phyloP scores from a whole-genome alignment of 2,329 filamentous ascomycete genomes.

The Cladorrhinum sp. region DNA sequence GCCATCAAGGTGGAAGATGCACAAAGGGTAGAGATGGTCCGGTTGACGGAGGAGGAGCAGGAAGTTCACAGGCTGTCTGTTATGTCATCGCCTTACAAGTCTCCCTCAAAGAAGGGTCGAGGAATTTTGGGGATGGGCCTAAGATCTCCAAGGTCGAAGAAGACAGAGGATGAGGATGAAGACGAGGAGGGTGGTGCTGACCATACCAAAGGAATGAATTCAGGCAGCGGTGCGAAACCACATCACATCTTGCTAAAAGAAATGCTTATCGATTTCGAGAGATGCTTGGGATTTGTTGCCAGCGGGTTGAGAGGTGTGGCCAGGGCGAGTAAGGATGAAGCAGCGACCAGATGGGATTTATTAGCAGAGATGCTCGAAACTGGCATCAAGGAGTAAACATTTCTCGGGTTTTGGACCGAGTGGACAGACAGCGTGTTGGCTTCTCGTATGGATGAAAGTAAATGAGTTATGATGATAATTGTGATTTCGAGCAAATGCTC shows the following conservation, averaged over 20 bases:
- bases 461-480: not conserved
- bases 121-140: conserved; percentile 15
- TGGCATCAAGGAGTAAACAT: conserved; percentile 30
- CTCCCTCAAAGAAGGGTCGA: conserved; percentile 18
- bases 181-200: conserved; percentile 23
- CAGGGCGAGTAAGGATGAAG: conserved; percentile 63
- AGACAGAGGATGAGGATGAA: conserved; percentile 26
- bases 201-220: conserved; percentile 20
- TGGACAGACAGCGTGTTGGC: not conserved
- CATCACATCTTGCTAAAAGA: conserved; percentile 53
- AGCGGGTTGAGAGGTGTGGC: conserved; percentile 72
- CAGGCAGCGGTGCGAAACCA: conserved; percentile 30
- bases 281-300: conserved; percentile 65
- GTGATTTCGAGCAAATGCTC: no score
- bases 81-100: conserved; percentile 31
- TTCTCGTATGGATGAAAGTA: not conserved
- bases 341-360: conserved; percentile 68
- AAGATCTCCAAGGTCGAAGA: conserved; percentile 20
- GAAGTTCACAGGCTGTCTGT: conserved; percentile 41
- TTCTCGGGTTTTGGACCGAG: no score
- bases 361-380: conserved; percentile 75
- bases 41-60: conserved; percentile 37
- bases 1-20: conserved; percentile 66
- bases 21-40: conserved; percentile 40
- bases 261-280: conserved; percentile 62